Evolutionary conservation across 1,284 basidiomycete species (phyloP).

Genomic region (Marasmius tenuissimus): DNA sequence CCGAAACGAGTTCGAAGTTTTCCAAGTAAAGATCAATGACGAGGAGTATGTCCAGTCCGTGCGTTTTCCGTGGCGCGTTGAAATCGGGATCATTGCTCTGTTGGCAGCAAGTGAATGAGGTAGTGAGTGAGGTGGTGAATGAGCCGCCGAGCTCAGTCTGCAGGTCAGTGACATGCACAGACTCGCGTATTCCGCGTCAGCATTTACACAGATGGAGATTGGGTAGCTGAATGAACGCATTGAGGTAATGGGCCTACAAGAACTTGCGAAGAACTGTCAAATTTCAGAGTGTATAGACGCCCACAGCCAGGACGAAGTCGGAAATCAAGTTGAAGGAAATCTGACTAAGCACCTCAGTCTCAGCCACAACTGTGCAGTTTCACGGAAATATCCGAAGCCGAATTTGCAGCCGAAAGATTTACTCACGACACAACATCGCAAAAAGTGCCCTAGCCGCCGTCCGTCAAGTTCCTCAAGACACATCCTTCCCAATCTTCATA

Average conservation of each 20-base stretch:
- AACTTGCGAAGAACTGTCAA: neutral
- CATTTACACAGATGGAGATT: too few relatives aligned
- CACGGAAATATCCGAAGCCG: neutral
- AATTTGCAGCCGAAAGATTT: neutral
- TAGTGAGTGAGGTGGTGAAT: too few relatives aligned
- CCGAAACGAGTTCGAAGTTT: too few relatives aligned
- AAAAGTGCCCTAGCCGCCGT: neutral
- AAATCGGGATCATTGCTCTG: too few relatives aligned
- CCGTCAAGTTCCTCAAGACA: slow-evolving; percentile 41
- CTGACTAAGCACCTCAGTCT: neutral
- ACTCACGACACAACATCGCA: neutral
- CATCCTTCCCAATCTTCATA: slow-evolving; percentile 19
- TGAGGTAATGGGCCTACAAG: neutral
- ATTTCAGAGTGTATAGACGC: neutral
- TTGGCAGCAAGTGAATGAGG: too few relatives aligned
- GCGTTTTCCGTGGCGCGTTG: too few relatives aligned
- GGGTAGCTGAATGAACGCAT: neutral
- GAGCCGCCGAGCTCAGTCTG: too few relatives aligned
- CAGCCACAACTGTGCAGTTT: neutral
- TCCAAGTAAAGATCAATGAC: too few relatives aligned
- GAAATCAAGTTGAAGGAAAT: neutral
- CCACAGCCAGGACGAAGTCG: neutral
- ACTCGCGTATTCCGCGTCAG: too few relatives aligned
- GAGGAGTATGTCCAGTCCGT: too few relatives aligned
- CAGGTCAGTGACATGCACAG: too few relatives aligned